These are phyloP conservation scores for Sideroxylon spinosum DNA, from an alignment of 179 eudicot species.

Conservation along the genomic window DNA sequence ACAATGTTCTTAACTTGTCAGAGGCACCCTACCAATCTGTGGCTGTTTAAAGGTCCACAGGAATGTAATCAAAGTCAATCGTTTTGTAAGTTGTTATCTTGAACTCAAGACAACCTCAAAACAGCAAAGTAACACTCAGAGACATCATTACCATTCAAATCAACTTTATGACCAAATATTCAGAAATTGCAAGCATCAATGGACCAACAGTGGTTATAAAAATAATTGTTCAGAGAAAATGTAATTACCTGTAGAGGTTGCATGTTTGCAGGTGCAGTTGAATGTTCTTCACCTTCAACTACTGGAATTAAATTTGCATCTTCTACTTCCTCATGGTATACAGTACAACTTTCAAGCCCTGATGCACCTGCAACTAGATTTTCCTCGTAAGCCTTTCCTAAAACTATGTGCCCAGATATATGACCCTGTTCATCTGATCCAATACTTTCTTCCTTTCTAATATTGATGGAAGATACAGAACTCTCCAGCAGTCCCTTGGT, in stretches of 20 bases:
- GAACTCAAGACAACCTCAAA: constrained; percentile 8
- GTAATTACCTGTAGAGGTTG: constrained; percentile 40
- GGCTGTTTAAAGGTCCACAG: not conserved
- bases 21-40: constrained; percentile 8
- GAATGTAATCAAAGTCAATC: not conserved
- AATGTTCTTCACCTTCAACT: constrained; percentile 18
- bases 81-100: too few relatives aligned
- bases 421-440: constrained; percentile 18
- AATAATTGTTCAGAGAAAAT: not conserved
- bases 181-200: constrained; percentile 8
- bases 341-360: constrained; percentile 15
- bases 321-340: constrained; percentile 19
- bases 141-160: constrained; percentile 1
- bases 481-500: constrained; percentile 42
- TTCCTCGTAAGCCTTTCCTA: constrained; percentile 14
- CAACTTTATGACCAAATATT: not conserved
- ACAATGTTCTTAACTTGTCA: not conserved
- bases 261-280: constrained; percentile 16
- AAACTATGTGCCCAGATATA: constrained; percentile 17
- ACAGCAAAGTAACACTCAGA: constrained; percentile 6
- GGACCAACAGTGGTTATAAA: not conserved
- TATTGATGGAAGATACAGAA: constrained; percentile 32
- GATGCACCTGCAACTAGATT: constrained; percentile 21
- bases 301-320: constrained; percentile 20
- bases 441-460: constrained; percentile 21